Conservation (phyloP, 768 basidiomycete species). For the Kwoniella dendrophila region DNA sequence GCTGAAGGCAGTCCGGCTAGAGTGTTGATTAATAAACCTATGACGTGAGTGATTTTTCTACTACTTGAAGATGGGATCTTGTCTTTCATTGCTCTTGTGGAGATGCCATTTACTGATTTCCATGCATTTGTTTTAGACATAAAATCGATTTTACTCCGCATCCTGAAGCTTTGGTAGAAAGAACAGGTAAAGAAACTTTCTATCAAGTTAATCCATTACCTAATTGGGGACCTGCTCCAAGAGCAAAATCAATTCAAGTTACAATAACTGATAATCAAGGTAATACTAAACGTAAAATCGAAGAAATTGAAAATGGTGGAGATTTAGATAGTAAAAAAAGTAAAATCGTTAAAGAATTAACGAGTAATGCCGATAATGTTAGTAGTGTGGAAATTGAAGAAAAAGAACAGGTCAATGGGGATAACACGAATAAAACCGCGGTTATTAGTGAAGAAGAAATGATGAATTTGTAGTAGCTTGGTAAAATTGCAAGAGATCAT, state of each 20-base stretch:
- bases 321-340: conserved; percentile 5
- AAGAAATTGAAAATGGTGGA: conserved; percentile 1
- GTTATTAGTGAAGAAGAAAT: conserved; percentile 16
- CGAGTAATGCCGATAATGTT: conserved; percentile 1
- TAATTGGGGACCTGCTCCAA: conserved; percentile 83
- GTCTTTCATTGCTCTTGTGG: neutral
- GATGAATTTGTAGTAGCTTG: conserved; percentile 12
- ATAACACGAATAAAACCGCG: neutral
- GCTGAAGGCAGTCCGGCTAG: conserved; percentile 71
- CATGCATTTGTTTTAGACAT: conserved; percentile 29
- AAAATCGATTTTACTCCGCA: conserved; percentile 77
- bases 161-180: conserved; percentile 61
- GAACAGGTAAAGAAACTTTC: conserved; percentile 40
- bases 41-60: conserved; percentile 61
- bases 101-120: neutral
- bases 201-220: conserved; percentile 77
- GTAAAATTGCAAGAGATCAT: neutral
- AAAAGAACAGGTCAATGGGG: conserved; percentile 12
- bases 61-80: neutral
- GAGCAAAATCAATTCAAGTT: conserved; percentile 44
- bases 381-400: neutral
- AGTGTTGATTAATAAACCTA: conserved; percentile 68
- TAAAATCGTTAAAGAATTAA: conserved; percentile 17
- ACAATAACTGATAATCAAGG: neutral
- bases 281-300: conserved; percentile 19